Base-by-base conservation (phyloP, 257 asterid species). In the Marsdenia floribunda region DNA sequence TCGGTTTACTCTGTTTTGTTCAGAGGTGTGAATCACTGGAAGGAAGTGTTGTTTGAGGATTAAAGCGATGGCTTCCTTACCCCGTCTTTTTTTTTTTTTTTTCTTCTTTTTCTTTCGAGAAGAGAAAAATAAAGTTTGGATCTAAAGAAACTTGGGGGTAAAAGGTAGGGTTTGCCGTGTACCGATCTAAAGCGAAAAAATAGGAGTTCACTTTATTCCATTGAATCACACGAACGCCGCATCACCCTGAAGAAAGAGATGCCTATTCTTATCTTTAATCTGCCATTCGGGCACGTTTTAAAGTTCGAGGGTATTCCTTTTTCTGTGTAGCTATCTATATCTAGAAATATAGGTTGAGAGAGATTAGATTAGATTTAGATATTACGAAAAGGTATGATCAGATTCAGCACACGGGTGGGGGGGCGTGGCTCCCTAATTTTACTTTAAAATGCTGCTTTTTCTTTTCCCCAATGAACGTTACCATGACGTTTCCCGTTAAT, bases 381-480 rank as follows among this genome's bases (percentile, higher is more conserved):
- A 10, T 46, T 47, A 71, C 46, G 53, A 66, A 73, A 65, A 60
- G 65, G 57, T 63, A 29, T 26, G 64, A 78, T 73, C 78, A 24
- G 49, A 44, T 44, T 44, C 1, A 44, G 67, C 82, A 78, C 88
- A 85, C 85, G 85, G 73, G 79, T 68, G 78, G 85, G 72, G 77
- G 63, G 78, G 24, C 40, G 16, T 37, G 57, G 40, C 0, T 18
- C 50, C 1, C 13, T 9, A 2, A 2, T 1, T 55, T 71, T 58
- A 72, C 68, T 80, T 75, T 78, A 53, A 40, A 40, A 44, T 60
- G n/a, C 38, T 4, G 26, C 38, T 22, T n/a, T 38, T 64, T 53
- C 35, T 26, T 68, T 72, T 66, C 60, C 22, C 5, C 15, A 11
- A 7, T 4, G 38, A 24, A 59, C 67, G 40, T 57, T 57, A 15